Percentiles rank a stretch among this genome's conserved stretches.
These are phyloP conservation scores for Candida nemodendra DNA, from an alignment of 805 yeast genomes.

Conservation along the genomic window DNA sequence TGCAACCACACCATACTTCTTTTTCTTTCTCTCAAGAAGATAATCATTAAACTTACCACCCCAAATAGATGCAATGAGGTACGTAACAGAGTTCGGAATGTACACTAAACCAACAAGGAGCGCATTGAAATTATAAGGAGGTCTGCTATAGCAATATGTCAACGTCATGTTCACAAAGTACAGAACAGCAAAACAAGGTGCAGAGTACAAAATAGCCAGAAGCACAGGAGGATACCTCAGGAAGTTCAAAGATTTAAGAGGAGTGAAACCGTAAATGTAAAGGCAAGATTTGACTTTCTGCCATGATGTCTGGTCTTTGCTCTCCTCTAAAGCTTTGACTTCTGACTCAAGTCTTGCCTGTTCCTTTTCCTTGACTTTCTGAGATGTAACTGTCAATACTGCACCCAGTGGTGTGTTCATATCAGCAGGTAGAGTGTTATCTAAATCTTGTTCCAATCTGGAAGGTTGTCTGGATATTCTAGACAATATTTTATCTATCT, in stretches of 20 bases:
- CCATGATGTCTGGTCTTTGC: constrained; percentile 17
- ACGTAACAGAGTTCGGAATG: constrained; percentile 80
- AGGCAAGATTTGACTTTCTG: constrained; percentile 27
- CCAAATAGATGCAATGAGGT: constrained; percentile 68
- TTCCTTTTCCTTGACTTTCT: constrained; percentile 17
- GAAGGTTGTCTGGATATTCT: constrained; percentile 32
- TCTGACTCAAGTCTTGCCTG: constrained; percentile 21
- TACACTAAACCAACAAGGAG: constrained; percentile 71
- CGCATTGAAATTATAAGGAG: constrained; percentile 69
- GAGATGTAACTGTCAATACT: constrained; percentile 29
- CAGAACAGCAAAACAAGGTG: constrained; percentile 67
- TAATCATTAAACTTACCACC: constrained; percentile 82
- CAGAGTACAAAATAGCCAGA: constrained; percentile 62
- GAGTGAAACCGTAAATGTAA: constrained; percentile 53
- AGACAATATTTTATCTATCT: constrained; percentile 35
- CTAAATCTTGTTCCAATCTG: constrained; percentile 5
- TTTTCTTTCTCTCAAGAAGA: constrained; percentile 47
- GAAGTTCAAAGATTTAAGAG: constrained; percentile 59
- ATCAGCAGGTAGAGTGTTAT: constrained; percentile 34
- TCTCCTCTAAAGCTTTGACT: constrained; percentile 19
- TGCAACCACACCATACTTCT: constrained; percentile 60
- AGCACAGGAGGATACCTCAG: constrained; percentile 73
- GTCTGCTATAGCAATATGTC: constrained; percentile 55
- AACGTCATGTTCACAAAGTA: constrained; percentile 77
- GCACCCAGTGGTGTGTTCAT: constrained; percentile 32